Conservation (phyloP, 1,284 basidiomycete species). For the Somion occarium region DNA sequence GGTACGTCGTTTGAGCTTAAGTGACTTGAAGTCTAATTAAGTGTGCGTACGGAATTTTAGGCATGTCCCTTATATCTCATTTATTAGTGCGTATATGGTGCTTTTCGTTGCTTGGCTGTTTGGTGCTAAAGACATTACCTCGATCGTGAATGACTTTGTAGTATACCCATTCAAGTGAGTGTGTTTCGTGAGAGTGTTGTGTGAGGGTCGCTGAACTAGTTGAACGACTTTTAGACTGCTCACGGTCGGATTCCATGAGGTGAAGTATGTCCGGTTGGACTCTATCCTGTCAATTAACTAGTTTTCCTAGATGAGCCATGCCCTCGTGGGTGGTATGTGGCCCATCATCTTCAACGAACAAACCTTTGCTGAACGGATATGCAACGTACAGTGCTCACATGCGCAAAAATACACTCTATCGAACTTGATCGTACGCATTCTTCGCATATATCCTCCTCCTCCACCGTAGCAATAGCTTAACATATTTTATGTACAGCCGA, state of each 20-base stretch:
- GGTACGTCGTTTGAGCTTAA: constrained; percentile 40
- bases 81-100: constrained; percentile 55
- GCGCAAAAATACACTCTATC: constrained; percentile 87
- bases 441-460: constrained; percentile 13
- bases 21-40: constrained; percentile 2
- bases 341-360: too few species aligned
- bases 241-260: constrained; percentile 90
- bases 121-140: constrained; percentile 2
- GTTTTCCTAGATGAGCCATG: constrained; percentile 76
- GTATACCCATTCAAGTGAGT: constrained; percentile 92
- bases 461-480: background rate
- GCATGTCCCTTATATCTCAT: constrained; percentile 73
- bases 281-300: too few species aligned
- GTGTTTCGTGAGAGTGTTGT: background rate
- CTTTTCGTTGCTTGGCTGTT: constrained; percentile 2
- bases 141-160: constrained; percentile 22
- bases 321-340: constrained; percentile 32
- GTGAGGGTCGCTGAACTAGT: background rate
- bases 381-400: constrained; percentile 63
- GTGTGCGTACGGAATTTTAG: constrained; percentile 32
- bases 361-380: background rate
- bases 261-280: constrained; percentile 31
- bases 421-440: constrained; percentile 64
- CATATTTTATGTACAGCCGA: constrained; percentile 49
- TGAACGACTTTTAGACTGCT: constrained; percentile 43